Conservation (phyloP, 2,329 filamentous ascomycete species). For the Hymenoscyphus infarciens region DNA sequence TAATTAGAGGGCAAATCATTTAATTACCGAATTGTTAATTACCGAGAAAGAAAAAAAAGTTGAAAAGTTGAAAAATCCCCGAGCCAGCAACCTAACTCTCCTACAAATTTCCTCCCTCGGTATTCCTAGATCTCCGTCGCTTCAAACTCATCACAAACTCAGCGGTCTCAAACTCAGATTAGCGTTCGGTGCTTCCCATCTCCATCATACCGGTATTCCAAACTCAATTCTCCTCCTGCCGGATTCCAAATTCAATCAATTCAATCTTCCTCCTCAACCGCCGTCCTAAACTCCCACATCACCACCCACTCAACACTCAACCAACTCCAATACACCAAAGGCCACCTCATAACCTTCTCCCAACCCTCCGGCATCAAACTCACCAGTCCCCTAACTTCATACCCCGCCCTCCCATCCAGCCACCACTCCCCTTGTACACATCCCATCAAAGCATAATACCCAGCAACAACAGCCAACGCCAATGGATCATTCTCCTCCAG, state of each 20-base stretch:
- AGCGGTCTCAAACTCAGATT: no score
- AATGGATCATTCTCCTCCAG: slow-evolving; percentile 12
- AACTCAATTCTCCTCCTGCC: not conserved
- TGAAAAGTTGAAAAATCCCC: no score
- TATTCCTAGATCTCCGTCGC: no score
- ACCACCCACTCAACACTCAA: not conserved
- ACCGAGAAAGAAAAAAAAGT: no score
- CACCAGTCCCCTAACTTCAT: slow-evolving; percentile 14
- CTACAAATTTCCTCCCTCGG: no score
- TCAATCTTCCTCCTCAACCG: not conserved
- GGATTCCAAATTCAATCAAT: not conserved
- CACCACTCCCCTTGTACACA: slow-evolving; percentile 17
- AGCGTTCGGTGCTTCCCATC: no score
- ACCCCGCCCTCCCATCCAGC: slow-evolving; percentile 16
- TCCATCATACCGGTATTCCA: no score
- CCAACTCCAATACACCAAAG: slow-evolving; percentile 5
- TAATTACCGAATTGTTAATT: no score
- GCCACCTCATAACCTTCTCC: slow-evolving; percentile 17
- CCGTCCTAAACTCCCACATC: not conserved
- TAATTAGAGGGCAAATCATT: no score
- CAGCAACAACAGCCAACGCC: slow-evolving; percentile 13
- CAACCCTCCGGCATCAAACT: slow-evolving; percentile 11
- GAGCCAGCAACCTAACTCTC: no score
- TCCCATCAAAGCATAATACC: slow-evolving; percentile 16
- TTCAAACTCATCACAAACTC: no score